A percentile compares a stretch with the other conserved stretches of the same genome.
Conservation (phyloP, 331 rosid species). For the Acacia pycnantha region DNA sequence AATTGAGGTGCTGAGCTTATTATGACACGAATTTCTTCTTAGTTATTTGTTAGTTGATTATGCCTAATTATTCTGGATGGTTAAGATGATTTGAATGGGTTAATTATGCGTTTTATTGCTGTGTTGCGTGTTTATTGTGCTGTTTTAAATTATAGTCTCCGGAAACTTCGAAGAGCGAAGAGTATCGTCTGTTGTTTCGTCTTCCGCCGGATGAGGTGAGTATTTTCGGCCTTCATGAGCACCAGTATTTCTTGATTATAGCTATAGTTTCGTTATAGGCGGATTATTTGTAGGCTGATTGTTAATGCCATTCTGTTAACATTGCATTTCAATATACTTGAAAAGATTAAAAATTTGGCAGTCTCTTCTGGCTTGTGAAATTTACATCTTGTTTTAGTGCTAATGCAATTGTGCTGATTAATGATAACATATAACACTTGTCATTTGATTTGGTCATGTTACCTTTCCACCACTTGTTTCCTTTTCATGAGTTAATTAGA, state of each 20-base stretch:
- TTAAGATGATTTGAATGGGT: neutral
- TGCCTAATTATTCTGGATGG: neutral
- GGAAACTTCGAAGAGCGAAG: conserved; percentile 71
- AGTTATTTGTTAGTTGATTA: neutral
- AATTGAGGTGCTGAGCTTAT: conserved; percentile 45
- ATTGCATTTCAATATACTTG: neutral
- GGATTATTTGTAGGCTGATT: conserved; percentile 6
- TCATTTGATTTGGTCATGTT: neutral
- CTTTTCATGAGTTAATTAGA: conserved; percentile 17
- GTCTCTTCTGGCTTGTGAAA: neutral
- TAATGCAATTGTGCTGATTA: neutral
- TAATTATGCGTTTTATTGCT: neutral
- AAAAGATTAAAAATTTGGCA: neutral
- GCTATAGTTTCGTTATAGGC: neutral
- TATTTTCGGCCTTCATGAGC: conserved; percentile 18
- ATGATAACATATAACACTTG: neutral
- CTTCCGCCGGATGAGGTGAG: conserved; percentile 93
- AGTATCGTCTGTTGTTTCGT: conserved; percentile 91
- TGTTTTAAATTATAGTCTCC: conserved; percentile 41
- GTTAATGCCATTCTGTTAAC: neutral
- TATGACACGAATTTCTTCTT: neutral
- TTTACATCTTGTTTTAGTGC: conserved; percentile 5
- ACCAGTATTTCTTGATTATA: neutral
- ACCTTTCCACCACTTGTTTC: neutral
- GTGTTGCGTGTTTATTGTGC: conserved; percentile 10